Conservation (phyloP, 2,329 filamentous ascomycete species). For the Alternaria panax region DNA sequence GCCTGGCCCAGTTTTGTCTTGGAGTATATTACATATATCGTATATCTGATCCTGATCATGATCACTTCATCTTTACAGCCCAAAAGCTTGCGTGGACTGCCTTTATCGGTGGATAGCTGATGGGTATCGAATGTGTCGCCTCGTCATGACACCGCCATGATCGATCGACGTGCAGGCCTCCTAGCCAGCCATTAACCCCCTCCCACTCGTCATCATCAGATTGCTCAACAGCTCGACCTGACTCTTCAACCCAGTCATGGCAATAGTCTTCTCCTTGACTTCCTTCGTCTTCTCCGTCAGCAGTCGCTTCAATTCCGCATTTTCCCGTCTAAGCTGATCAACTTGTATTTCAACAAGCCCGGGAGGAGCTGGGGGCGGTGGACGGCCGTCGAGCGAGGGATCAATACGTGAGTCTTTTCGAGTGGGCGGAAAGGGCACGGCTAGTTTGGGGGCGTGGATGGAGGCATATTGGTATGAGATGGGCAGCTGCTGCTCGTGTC, state of each 20-base stretch:
- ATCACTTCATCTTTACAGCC: neutral
- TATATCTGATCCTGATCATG: conserved; percentile 9
- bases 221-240: conserved; percentile 39
- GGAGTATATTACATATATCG: conserved; percentile 1
- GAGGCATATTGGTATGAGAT: neutral
- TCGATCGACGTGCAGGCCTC: neutral
- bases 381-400: conserved; percentile 28
- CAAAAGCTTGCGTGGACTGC: neutral
- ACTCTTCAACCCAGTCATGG: conserved; percentile 34
- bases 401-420: conserved; percentile 23
- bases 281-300: conserved; percentile 34
- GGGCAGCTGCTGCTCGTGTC: neutral
- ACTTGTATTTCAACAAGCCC: conserved; percentile 19
- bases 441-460: neutral
- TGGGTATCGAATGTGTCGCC: neutral
- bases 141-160: neutral
- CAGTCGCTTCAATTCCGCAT: conserved; percentile 27
- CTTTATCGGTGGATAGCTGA: neutral
- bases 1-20: neutral
- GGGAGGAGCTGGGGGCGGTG: conserved; percentile 2
- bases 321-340: conserved; percentile 32
- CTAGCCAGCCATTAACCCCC: conserved; percentile 8
- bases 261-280: conserved; percentile 34
- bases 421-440: neutral
- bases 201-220: conserved; percentile 28